Percentiles rank a stretch among this genome's conserved stretches.
phyloP scores from a whole-genome alignment of 176 grass and related monocot genomes.

The Bonia amplexicaulis region DNA sequence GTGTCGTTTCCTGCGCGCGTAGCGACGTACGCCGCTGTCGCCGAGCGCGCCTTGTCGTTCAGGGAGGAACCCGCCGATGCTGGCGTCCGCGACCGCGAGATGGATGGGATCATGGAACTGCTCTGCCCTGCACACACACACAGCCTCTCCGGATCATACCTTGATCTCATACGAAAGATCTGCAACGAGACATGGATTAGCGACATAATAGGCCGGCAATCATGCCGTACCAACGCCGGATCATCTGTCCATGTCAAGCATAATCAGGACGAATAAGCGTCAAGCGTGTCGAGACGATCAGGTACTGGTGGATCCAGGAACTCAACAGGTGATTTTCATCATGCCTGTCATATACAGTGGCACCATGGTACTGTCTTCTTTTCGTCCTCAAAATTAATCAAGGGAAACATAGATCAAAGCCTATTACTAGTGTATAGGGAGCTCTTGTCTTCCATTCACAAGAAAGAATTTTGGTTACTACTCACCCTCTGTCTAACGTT shows the following conservation, averaged over 20 bases:
- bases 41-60: conserved; percentile 1
- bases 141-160: background rate
- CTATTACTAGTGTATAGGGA: background rate
- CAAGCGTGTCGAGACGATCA: conserved; percentile 5
- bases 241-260: background rate
- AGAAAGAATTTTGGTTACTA: background rate
- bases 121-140: background rate
- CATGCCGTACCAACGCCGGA: background rate
- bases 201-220: background rate
- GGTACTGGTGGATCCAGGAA: background rate
- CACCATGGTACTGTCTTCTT: background rate
- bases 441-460: background rate
- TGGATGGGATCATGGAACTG: background rate
- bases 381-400: background rate
- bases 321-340: background rate
- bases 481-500: background rate
- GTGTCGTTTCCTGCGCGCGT: background rate
- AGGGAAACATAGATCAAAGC: background rate
- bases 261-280: background rate
- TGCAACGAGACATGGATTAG: background rate
- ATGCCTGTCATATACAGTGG: background rate
- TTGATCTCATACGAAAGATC: background rate
- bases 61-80: background rate
- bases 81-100: background rate
- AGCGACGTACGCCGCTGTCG: background rate